These are phyloP conservation scores for Coemansia sp. DNA, from an alignment of 192 early-diverging fungal species.

Conservation along the genomic window DNA sequence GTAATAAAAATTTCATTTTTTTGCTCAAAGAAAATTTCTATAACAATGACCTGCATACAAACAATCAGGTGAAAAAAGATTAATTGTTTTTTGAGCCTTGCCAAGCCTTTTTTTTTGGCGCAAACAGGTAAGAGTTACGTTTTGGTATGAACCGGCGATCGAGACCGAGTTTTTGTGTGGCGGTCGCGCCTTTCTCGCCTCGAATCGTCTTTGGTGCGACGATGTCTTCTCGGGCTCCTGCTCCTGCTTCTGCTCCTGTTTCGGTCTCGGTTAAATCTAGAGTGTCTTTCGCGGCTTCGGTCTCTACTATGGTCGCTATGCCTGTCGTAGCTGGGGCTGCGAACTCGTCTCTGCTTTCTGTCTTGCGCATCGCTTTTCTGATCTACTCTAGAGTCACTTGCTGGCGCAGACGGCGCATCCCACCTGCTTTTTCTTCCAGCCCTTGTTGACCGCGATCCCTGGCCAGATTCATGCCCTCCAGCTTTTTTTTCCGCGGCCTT, in stretches of 20 bases:
- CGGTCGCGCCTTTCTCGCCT: background rate
- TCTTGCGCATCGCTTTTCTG: no score
- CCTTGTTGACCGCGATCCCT: conserved; percentile 3
- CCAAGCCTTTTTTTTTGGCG: no score
- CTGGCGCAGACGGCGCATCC: conserved; percentile 15
- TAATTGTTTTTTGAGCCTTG: no score
- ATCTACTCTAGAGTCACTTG: background rate
- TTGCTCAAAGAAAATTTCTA: no score
- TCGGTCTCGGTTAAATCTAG: background rate
- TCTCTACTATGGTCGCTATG: background rate
- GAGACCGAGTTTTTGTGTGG: background rate
- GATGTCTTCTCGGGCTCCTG: conserved; percentile 1
- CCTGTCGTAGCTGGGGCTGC: background rate
- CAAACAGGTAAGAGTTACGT: no score
- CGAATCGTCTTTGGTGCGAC: background rate
- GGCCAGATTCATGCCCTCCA: background rate
- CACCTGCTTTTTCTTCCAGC: conserved; percentile 31
- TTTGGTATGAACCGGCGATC: background rate
- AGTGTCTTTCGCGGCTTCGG: background rate
- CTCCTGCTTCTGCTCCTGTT: conserved; percentile 1
- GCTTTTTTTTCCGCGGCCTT: conserved; percentile 12
- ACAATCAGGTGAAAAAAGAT: no score
- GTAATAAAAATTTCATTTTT: background rate
- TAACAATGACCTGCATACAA: no score
- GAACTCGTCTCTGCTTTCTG: no score